phyloP scores from a whole-genome alignment of 1,284 basidiomycete species.

The Neolentinus lepideus region DNA sequence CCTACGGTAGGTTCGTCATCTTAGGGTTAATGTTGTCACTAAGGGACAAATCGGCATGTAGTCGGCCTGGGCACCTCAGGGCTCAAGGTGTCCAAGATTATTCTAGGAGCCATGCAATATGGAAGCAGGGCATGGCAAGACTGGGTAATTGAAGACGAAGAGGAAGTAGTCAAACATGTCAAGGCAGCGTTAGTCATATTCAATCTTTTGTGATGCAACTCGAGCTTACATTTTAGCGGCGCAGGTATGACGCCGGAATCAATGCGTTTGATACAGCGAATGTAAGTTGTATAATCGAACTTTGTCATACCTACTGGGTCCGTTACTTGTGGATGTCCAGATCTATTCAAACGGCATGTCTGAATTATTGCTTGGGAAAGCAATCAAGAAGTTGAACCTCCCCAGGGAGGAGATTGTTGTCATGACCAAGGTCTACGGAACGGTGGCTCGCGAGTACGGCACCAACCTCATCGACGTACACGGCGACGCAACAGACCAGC shows the following conservation, averaged over 20 bases:
- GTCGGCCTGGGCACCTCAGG: conserved; percentile 33
- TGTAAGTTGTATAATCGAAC: conserved; percentile 14
- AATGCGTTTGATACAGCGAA: conserved; percentile 37
- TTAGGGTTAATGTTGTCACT: background rate
- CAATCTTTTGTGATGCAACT: background rate
- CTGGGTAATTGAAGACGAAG: conserved; percentile 29
- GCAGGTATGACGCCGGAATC: conserved; percentile 24
- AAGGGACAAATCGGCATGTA: conserved; percentile 5
- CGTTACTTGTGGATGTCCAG: no score
- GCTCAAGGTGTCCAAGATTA: conserved; percentile 32
- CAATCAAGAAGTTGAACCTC: conserved; percentile 33
- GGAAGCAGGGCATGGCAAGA: conserved; percentile 22
- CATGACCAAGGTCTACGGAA: conserved; percentile 24
- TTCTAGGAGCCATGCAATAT: conserved; percentile 31
- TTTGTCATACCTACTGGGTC: conserved; percentile 6
- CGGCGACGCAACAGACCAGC: conserved; percentile 9
- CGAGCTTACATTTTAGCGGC: background rate
- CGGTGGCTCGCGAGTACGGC: background rate
- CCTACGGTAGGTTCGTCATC: background rate
- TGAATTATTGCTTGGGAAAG: conserved; percentile 38
- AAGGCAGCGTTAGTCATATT: conserved; percentile 25
- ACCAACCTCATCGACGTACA: background rate
- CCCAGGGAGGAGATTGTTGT: conserved; percentile 35
- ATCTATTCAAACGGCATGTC: conserved; percentile 31
- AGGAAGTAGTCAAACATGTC: conserved; percentile 26